Percentiles rank a stretch among this genome's conserved stretches.
phyloP scores from a whole-genome alignment of 1,139 yeast genomes.

The Hanseniaspora uvarum region DNA sequence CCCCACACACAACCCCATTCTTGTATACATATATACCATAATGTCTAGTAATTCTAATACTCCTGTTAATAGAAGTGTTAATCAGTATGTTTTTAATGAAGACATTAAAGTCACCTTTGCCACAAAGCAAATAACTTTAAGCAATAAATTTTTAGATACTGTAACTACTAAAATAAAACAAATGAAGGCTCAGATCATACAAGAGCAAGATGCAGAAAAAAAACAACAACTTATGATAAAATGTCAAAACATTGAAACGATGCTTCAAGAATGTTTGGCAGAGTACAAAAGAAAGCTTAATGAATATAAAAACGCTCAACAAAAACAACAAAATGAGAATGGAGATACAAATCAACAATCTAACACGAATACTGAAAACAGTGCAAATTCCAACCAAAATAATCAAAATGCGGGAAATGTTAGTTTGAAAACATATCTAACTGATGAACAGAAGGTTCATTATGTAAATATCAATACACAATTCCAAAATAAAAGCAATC shows the following conservation, averaged over 20 bases:
- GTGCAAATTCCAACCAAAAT: conserved; percentile 15
- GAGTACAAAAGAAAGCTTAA: conserved; percentile 24
- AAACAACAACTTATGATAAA: not conserved
- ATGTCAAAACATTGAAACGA: conserved; percentile 5
- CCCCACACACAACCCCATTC: not conserved
- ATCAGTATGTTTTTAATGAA: conserved; percentile 1
- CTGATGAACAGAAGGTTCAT: conserved; percentile 18
- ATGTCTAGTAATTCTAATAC: conserved; percentile 6
- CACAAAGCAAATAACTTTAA: conserved; percentile 10
- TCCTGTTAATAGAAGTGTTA: not conserved
- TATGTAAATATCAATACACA: conserved; percentile 28
- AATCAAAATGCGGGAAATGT: conserved; percentile 7
- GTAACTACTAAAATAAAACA: conserved; percentile 8
- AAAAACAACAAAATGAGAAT: conserved; percentile 17
- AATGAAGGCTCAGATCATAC: conserved; percentile 1
- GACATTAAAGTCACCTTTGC: conserved; percentile 14
- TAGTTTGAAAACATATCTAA: conserved; percentile 9
- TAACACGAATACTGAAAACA: conserved; percentile 19
- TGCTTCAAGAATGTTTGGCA: conserved; percentile 5
- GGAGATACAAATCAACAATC: conserved; percentile 19
- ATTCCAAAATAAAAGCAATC: conserved; percentile 29
- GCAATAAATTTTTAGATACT: conserved; percentile 5
- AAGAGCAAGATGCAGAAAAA: conserved; percentile 5
- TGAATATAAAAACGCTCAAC: conserved; percentile 21
- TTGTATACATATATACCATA: not conserved